Conservation (phyloP, 805 yeast species). For the Metschnikowia amazonensis region DNA sequence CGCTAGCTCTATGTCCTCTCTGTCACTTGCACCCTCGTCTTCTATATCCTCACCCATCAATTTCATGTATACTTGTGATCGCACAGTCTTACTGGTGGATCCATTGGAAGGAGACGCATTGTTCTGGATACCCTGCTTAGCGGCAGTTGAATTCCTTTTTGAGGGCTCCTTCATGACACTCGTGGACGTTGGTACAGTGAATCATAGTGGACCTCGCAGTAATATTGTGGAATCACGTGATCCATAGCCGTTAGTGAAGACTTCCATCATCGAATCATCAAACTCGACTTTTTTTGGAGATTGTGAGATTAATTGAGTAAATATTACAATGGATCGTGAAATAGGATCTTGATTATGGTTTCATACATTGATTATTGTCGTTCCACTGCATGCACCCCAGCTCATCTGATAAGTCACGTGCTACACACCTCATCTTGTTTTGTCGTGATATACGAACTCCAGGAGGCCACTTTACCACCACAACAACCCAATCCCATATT, state of each 20-base stretch:
- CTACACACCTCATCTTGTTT: constrained; percentile 1
- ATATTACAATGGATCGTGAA: background rate
- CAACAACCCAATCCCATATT: background rate
- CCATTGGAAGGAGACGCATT: background rate
- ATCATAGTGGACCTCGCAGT: background rate
- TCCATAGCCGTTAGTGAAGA: background rate
- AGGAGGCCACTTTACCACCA: background rate
- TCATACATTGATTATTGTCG: background rate
- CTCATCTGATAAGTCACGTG: background rate
- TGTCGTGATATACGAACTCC: background rate
- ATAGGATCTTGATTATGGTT: background rate
- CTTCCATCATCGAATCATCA: background rate
- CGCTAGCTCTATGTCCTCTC: constrained; percentile 42
- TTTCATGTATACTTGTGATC: constrained; percentile 24
- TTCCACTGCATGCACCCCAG: background rate
- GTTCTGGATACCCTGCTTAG: background rate
- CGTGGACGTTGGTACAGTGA: background rate
- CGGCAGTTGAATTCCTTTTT: background rate
- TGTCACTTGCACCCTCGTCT: constrained; percentile 26
- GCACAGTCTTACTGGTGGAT: background rate
- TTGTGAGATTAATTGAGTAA: no score
- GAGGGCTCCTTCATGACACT: background rate
- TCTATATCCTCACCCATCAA: constrained; percentile 32
- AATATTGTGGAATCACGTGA: background rate
- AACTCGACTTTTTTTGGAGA: no score